Conservation (phyloP, 2,329 filamentous ascomycete genomes). For the Pyricularia sp. region DNA sequence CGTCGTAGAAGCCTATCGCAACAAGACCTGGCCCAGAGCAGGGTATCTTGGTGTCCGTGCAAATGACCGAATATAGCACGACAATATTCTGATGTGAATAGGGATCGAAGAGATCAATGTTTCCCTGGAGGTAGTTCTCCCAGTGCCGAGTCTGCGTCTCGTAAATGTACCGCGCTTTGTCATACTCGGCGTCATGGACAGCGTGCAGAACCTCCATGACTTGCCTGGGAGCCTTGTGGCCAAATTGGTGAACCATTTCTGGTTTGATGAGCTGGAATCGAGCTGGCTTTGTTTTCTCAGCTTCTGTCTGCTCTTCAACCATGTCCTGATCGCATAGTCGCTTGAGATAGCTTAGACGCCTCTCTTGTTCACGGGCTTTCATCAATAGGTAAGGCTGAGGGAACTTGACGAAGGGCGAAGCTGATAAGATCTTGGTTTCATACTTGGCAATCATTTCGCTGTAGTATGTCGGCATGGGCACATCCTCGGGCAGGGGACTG, state of each 20-base stretch:
- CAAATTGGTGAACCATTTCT: conserved; percentile 82
- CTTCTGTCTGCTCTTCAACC: conserved; percentile 37
- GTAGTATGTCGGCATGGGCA: conserved; percentile 83
- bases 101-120: conserved; percentile 81
- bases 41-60: conserved; percentile 83
- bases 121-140: conserved; percentile 88
- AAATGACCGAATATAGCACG: conserved; percentile 85
- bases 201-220: conserved; percentile 90
- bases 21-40: conserved; percentile 87
- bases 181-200: conserved; percentile 92
- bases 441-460: conserved; percentile 91
- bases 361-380: conserved; percentile 82
- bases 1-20: conserved; percentile 85
- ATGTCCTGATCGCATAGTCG: conserved; percentile 66
- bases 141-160: conserved; percentile 89
- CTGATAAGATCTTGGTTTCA: conserved; percentile 83
- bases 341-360: conserved; percentile 68
- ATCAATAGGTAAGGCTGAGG: conserved; percentile 86
- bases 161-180: conserved; percentile 88
- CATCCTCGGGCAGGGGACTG: conserved; percentile 57
- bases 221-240: conserved; percentile 67
- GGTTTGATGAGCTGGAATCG: conserved; percentile 86
- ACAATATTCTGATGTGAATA: conserved; percentile 95
- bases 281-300: conserved; percentile 51
- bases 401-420: conserved; percentile 93